Evolutionary conservation across 345 rosid genomes (phyloP).

Genomic region (Carallia pectinifolia): DNA sequence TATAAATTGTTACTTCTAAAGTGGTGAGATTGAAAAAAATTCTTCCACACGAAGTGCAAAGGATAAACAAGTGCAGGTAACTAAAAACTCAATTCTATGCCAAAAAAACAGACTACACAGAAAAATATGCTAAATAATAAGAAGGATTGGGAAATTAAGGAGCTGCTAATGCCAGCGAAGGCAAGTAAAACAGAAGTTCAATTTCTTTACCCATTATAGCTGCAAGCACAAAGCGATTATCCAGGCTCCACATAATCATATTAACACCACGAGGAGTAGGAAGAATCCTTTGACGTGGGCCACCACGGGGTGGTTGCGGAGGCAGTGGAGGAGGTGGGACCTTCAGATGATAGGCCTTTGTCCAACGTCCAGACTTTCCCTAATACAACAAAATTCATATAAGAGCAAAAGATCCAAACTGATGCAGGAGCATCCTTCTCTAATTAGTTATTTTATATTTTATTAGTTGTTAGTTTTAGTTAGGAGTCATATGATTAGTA

Average conservation of each 20-base stretch:
- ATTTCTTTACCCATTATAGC: slow-evolving; percentile 84
- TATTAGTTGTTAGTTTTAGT: no score
- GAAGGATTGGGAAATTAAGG: not conserved
- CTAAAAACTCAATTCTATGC: not conserved
- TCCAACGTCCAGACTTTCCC: slow-evolving; percentile 90
- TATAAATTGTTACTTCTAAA: not conserved
- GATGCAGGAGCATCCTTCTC: no score
- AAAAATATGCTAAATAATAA: no score
- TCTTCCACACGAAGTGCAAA: not conserved
- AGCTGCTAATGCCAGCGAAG: no score
- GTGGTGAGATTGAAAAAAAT: no score
- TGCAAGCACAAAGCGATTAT: slow-evolving; percentile 98
- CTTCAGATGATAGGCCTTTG: slow-evolving; percentile 83
- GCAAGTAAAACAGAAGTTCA: no score
- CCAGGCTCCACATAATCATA: slow-evolving; percentile 98
- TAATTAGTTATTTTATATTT: no score
- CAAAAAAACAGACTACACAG: not conserved
- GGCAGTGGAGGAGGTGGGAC: slow-evolving; percentile 99
- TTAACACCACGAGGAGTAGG: slow-evolving; percentile 99
- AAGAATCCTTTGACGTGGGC: slow-evolving; percentile 95
- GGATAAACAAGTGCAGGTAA: not conserved
- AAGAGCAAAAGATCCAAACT: slow-evolving; percentile 5
- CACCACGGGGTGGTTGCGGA: slow-evolving; percentile 92
- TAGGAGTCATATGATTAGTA: no score
- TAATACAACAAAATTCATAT: slow-evolving; percentile 17